Evolutionary conservation across 2,329 filamentous ascomycete genomes (phyloP).

Genomic region (Penicillium palitans): DNA sequence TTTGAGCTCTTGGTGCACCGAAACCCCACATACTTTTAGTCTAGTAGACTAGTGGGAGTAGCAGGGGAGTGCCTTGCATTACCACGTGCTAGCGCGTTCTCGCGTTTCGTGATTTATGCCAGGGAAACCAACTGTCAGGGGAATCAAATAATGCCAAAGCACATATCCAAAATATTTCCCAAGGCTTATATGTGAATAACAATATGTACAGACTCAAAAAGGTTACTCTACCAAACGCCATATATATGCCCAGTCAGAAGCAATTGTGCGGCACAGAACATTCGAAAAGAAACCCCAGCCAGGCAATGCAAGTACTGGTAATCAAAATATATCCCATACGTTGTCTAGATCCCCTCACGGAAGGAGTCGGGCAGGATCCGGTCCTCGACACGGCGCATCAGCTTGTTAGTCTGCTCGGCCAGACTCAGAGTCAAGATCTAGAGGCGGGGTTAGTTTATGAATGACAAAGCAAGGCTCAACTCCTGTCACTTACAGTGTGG

Average conservation of each 20-base stretch:
- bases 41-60: neutral
- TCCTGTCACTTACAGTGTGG: slow-evolving; percentile 65
- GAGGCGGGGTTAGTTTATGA: slow-evolving; percentile 22
- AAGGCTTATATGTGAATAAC: neutral
- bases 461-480: neutral
- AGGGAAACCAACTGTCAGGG: neutral
- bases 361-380: slow-evolving; percentile 51
- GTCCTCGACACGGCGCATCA: slow-evolving; percentile 76
- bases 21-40: slow-evolving; percentile 5
- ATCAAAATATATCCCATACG: neutral
- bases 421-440: slow-evolving; percentile 84
- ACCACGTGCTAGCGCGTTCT: slow-evolving; percentile 11
- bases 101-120: slow-evolving; percentile 1
- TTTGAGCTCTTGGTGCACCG: slow-evolving; percentile 1
- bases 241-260: neutral
- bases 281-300: slow-evolving; percentile 3
- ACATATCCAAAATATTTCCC: neutral
- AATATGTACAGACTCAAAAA: slow-evolving; percentile 4
- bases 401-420: slow-evolving; percentile 95
- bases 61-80: neutral
- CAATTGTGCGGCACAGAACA: neutral
- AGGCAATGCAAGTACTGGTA: slow-evolving; percentile 4
- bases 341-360: slow-evolving; percentile 48
- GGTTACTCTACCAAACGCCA: slow-evolving; percentile 9
- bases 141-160: neutral